Conservation (phyloP, 305 asterid genomes). For the Withania somnifera region DNA sequence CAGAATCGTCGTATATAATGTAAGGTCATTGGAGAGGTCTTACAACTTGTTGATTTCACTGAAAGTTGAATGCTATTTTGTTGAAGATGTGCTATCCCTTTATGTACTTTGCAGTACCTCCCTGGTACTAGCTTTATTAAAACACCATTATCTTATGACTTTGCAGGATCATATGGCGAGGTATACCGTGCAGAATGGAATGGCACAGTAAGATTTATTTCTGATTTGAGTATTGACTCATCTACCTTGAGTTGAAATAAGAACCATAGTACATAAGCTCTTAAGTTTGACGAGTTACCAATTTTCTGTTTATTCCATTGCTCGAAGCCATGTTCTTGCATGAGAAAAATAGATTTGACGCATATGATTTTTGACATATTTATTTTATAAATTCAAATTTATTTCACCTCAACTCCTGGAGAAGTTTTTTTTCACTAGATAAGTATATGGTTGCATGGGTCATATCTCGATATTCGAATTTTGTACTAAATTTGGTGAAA, state of each 20-base stretch:
- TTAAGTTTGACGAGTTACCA: not conserved
- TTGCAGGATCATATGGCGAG: conserved; percentile 95
- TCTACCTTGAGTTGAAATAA: not conserved
- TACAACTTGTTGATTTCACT: not conserved
- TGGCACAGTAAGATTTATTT: conserved; percentile 58
- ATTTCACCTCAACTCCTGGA: not conserved
- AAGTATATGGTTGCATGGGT: not conserved
- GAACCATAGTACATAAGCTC: not conserved
- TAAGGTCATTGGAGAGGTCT: not conserved
- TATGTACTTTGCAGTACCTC: not conserved
- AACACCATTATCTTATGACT: not conserved
- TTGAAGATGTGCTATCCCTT: not conserved
- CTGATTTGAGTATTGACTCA: not conserved
- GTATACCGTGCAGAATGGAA: conserved; percentile 96
- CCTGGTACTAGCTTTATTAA: not conserved
- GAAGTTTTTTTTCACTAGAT: not conserved
- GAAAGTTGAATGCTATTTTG: not conserved
- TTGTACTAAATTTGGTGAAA: not conserved
- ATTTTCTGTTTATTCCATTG: not conserved
- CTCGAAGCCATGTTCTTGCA: not conserved
- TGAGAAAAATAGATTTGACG: not conserved
- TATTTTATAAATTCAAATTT: not conserved
- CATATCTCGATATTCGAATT: not conserved
- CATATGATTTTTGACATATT: not conserved
- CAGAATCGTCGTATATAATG: not conserved